Conservation (phyloP, 2,329 filamentous ascomycete genomes). For the Monosporascus sp. region DNA sequence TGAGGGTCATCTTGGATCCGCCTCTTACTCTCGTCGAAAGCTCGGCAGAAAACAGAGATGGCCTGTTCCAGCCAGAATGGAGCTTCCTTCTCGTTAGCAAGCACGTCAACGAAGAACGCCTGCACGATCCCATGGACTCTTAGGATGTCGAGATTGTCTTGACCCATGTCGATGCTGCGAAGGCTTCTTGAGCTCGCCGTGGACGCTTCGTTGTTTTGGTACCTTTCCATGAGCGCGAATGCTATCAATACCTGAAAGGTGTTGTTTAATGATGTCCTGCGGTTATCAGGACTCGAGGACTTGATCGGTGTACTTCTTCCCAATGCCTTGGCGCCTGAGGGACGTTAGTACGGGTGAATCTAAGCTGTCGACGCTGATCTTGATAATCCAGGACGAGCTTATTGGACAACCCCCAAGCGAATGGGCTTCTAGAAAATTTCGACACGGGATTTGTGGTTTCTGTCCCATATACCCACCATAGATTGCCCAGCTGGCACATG, state of each 20-base stretch:
- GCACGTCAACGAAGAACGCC: constrained; percentile 44
- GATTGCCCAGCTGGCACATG: too few relatives aligned
- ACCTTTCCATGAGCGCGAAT: constrained; percentile 47
- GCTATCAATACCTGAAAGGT: constrained; percentile 46
- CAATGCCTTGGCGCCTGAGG: constrained; percentile 37
- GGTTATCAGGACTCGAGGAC: constrained; percentile 33
- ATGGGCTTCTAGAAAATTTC: too few relatives aligned
- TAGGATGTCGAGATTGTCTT: constrained; percentile 45
- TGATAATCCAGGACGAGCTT: too few relatives aligned
- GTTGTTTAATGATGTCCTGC: constrained; percentile 37
- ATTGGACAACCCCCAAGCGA: too few relatives aligned
- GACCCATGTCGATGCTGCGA: constrained; percentile 34
- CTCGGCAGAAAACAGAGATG: constrained; percentile 41
- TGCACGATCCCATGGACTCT: constrained; percentile 48
- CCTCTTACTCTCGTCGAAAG: constrained; percentile 41
- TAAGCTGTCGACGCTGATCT: not conserved
- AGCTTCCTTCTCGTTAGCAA: constrained; percentile 36
- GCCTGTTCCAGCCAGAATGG: constrained; percentile 46
- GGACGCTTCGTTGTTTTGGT: constrained; percentile 38
- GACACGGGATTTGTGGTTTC: too few relatives aligned
- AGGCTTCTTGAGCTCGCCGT: constrained; percentile 37
- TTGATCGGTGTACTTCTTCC: constrained; percentile 42
- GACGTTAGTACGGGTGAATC: constrained; percentile 8
- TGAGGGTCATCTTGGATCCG: constrained; percentile 36
- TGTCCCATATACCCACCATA: too few relatives aligned